Base-by-base conservation (phyloP, 257 asterid species). In the Nicotiana tabacum region DNA sequence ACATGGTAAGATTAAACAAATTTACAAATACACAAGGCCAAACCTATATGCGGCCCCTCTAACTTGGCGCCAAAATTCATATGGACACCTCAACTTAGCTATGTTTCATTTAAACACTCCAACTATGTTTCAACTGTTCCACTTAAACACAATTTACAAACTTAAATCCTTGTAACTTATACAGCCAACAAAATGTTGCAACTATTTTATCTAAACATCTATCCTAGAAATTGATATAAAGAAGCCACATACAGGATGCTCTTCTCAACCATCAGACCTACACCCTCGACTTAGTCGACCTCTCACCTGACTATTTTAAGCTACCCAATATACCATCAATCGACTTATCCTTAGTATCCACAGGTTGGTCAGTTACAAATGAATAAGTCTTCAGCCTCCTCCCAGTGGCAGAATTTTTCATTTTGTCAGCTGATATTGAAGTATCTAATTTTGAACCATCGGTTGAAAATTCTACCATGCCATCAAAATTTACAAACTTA, bases 261-360 rank as follows among this genome's bases (percentile, higher is more conserved):
- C 81, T 68, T 43, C 37, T 10, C 43, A 57, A 60, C 78, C 69
- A 61, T 65, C 57, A 33, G 84, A 82, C 84, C 81, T 69, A 39
- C 15, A 88, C 64, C 74, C 83, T 82, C 33, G 91, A 64, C 83
- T 86, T 90, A 11, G 62, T 81, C 35, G 93, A 77, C 77, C 55
- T 88, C 83, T 87, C 91, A 4, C 84, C 66, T 2, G 90, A 77
- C 83, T 90, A 89, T 85, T 90, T 87, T 88, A 89, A 80, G 86
- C 89, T 90, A 80, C 86, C 84, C 83, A 93, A 84, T 84, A 95
- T 88, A 51, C 91, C 95, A 69, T 88, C 89, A 69, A 93, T 85
- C 66, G 90, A 83, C 77, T 77, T 87, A 85, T 91, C 98, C 82
- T 85, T 84, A 33, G 61, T 65, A 67, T 86, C 93, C 57, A 6